A percentile compares a stretch with the other conserved stretches of the same genome.
These are phyloP conservation scores for Arctostaphylos glauca DNA, from an alignment of 148 eudicot species.

Conservation along the genomic window DNA sequence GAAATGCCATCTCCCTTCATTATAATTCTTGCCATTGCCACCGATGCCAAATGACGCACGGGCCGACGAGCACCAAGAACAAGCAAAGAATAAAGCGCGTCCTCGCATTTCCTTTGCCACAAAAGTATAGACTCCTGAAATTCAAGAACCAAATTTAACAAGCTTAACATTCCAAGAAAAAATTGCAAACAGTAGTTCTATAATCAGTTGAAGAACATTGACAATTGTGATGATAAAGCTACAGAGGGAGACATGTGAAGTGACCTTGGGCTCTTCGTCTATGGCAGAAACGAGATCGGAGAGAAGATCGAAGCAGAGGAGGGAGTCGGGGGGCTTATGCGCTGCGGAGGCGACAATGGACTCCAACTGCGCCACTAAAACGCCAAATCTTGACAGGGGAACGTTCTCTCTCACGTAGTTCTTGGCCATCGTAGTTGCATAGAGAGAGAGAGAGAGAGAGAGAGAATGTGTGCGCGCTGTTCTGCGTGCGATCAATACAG, in stretches of 20 bases:
- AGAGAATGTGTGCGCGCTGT: too few relatives aligned
- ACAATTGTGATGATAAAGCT: not conserved
- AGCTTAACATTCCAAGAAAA: not conserved
- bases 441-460: constrained; percentile 2
- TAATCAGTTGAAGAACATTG: not conserved
- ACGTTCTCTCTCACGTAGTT: constrained; percentile 45
- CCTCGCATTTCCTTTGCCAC: constrained; percentile 97
- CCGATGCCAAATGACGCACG: constrained; percentile 90
- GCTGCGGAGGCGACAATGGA: constrained; percentile 81
- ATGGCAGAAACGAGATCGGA: constrained; percentile 91
- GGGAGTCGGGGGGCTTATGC: constrained; percentile 80
- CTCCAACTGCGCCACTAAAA: constrained; percentile 86
- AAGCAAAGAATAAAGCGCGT: constrained; percentile 77
- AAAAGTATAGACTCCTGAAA: constrained; percentile 68
- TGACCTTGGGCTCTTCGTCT: constrained; percentile 81
- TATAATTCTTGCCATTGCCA: constrained; percentile 82
- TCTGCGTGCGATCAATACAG: too few relatives aligned
- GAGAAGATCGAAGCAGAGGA: constrained; percentile 91
- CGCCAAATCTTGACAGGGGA: constrained; percentile 87
- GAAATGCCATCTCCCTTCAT: constrained; percentile 90
- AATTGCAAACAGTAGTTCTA: not conserved
- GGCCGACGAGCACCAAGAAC: constrained; percentile 86
- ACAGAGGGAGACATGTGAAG: not conserved
- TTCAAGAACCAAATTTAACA: not conserved
- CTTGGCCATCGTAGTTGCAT: constrained; percentile 47